These are phyloP conservation scores for Trichoderma reesei DNA, from an alignment of 495 filamentous ascomycete species.

Conservation along the genomic window DNA sequence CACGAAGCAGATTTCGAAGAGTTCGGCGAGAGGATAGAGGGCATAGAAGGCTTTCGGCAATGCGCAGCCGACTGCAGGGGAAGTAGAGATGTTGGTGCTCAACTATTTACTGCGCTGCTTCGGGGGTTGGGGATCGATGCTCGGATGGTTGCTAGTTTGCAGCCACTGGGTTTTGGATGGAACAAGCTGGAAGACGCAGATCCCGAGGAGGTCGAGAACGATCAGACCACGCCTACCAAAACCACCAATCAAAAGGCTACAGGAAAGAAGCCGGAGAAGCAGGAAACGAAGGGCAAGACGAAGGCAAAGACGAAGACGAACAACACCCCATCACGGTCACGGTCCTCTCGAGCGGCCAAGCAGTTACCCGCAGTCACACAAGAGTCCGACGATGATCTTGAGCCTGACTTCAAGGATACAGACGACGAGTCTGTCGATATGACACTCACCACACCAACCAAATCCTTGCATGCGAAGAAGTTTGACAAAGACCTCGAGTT, in stretches of 20 bases:
- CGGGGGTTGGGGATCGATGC: constrained; percentile 73
- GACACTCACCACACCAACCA: constrained; percentile 18
- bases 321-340: constrained; percentile 8
- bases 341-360: constrained; percentile 10
- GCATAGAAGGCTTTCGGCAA: constrained; percentile 55
- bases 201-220: constrained; percentile 24
- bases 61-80: constrained; percentile 64
- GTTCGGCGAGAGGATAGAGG: constrained; percentile 65
- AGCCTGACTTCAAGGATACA: constrained; percentile 29
- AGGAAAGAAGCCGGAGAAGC: constrained; percentile 6
- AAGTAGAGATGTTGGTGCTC: constrained; percentile 77
- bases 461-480: constrained; percentile 16
- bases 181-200: constrained; percentile 69
- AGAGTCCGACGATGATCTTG: constrained; percentile 30
- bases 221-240: constrained; percentile 12
- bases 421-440: constrained; percentile 32
- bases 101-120: constrained; percentile 85
- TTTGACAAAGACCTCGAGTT: constrained; percentile 66
- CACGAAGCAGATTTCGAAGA: constrained; percentile 48
- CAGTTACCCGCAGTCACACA: constrained; percentile 15
- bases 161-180: constrained; percentile 86
- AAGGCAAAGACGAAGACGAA: constrained; percentile 2
- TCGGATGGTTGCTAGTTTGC: constrained; percentile 71
- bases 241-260: constrained; percentile 14
- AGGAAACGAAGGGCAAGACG: constrained; percentile 13